Conservation (phyloP, 805 yeast species). For the Nakazawaea pomicola region DNA sequence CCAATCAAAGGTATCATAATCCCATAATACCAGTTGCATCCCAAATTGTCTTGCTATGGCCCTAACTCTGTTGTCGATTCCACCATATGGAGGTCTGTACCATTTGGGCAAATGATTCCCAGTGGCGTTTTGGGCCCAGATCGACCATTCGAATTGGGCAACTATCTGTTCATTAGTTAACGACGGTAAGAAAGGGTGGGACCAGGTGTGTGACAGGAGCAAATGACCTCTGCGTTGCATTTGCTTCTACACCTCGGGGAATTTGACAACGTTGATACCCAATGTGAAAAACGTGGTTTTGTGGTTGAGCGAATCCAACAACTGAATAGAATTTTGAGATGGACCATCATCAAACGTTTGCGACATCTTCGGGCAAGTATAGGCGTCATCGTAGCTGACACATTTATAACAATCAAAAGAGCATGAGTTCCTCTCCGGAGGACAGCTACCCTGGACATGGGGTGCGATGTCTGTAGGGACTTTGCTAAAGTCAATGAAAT, state of each 20-base stretch:
- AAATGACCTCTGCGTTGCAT: constrained; percentile 65
- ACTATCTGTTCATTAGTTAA: constrained; percentile 74
- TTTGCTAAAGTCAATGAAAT: constrained; percentile 52
- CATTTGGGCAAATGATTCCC: constrained; percentile 82
- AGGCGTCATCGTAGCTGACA: constrained; percentile 68
- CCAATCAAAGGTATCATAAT: constrained; percentile 91
- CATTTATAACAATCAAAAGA: constrained; percentile 87
- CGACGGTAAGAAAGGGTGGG: constrained; percentile 78
- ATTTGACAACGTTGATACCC: constrained; percentile 73
- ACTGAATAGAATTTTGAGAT: constrained; percentile 57
- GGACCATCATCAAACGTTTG: constrained; percentile 98
- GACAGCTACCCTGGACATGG: constrained; percentile 59
- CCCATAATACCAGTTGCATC: constrained; percentile 86
- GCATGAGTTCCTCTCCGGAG: constrained; percentile 48
- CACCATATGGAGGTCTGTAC: constrained; percentile 97
- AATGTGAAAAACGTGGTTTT: constrained; percentile 80
- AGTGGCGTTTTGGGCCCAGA: constrained; percentile 98
- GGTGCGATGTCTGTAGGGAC: constrained; percentile 42
- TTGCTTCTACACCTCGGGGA: constrained; percentile 65
- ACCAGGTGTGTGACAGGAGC: constrained; percentile 89
- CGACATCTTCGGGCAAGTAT: constrained; percentile 65
- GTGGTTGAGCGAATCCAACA: constrained; percentile 46
- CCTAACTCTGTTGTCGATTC: constrained; percentile 82
- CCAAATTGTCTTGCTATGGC: constrained; percentile 79
- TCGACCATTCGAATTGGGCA: constrained; percentile 91